Evolutionary conservation across 1,284 basidiomycete species (phyloP).

Genomic region (Tranzscheliella williamsii): DNA sequence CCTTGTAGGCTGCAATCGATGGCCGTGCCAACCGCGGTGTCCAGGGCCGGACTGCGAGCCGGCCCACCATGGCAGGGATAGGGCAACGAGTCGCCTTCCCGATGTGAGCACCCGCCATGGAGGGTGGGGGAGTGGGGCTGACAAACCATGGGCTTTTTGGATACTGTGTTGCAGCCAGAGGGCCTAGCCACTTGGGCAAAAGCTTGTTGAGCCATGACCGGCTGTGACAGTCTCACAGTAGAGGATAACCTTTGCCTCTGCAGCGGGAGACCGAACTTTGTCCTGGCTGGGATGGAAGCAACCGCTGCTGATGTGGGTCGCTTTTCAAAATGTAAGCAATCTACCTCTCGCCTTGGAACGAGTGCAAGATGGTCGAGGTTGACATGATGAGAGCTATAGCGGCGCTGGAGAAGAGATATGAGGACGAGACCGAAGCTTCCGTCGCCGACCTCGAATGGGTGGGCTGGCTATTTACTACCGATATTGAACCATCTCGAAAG

Average conservation of each 20-base stretch:
- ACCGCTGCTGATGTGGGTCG: too few species aligned
- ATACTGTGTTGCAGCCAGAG: constrained; percentile 53
- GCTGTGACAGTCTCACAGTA: background rate
- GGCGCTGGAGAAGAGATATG: too few species aligned
- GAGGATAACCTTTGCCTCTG: background rate
- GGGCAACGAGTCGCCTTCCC: constrained; percentile 24
- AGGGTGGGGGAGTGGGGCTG: constrained; percentile 52
- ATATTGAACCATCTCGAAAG: too few species aligned
- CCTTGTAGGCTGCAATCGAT: constrained; percentile 57
- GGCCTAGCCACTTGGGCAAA: constrained; percentile 20
- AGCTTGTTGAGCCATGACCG: constrained; percentile 19
- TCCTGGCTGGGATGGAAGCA: too few species aligned
- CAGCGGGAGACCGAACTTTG: too few species aligned
- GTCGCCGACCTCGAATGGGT: too few species aligned
- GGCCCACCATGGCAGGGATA: constrained; percentile 48
- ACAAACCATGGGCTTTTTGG: constrained; percentile 53
- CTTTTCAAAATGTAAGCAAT: too few species aligned
- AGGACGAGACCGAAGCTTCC: too few species aligned
- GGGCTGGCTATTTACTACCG: too few species aligned
- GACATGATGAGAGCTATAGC: background rate
- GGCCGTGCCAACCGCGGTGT: constrained; percentile 57
- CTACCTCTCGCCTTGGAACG: too few species aligned
- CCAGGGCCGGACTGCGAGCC: constrained; percentile 47
- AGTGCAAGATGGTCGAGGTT: background rate
- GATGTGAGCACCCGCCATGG: constrained; percentile 13